phyloP scores from a whole-genome alignment of 192 early-diverging fungal species.

The Geosiphon pyriformis region DNA sequence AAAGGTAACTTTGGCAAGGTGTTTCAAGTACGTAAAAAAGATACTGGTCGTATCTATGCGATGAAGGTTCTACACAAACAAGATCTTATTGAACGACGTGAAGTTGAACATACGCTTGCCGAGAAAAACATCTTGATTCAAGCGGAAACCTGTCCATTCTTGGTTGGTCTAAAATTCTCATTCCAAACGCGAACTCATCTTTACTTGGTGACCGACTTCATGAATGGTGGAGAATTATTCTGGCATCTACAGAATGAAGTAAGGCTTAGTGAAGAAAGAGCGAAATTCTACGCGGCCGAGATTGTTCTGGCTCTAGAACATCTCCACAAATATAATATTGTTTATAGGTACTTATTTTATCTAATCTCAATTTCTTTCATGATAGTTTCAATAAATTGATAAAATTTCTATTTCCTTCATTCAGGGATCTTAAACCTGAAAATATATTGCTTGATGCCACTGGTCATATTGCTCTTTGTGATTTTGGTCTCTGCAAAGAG shows the following conservation, averaged over 20 bases:
- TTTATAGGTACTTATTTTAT: constrained; percentile 43
- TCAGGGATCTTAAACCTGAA: constrained; percentile 64
- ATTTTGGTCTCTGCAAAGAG: constrained; percentile 79
- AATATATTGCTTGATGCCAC: constrained; percentile 60
- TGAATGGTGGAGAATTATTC: constrained; percentile 78
- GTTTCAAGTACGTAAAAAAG: constrained; percentile 70
- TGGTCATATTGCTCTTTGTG: constrained; percentile 68
- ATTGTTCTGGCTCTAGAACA: constrained; percentile 63
- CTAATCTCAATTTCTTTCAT: neutral
- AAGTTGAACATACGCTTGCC: constrained; percentile 68
- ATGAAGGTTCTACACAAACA: constrained; percentile 78
- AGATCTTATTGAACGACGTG: constrained; percentile 67
- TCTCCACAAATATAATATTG: constrained; percentile 59
- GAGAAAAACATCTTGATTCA: constrained; percentile 74
- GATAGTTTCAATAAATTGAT: neutral
- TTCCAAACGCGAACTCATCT: constrained; percentile 75
- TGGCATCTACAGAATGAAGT: constrained; percentile 66
- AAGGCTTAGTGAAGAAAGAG: constrained; percentile 54
- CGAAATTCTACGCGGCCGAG: constrained; percentile 67
- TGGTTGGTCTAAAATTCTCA: constrained; percentile 70
- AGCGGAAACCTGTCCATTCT: constrained; percentile 59
- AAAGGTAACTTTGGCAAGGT: constrained; percentile 81
- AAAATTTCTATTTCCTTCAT: neutral
- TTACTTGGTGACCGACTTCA: constrained; percentile 74
- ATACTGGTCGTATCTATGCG: constrained; percentile 75